These are phyloP conservation scores for Cruciata laevipes DNA, from an alignment of 257 asterid genomes.

Conservation along the genomic window DNA sequence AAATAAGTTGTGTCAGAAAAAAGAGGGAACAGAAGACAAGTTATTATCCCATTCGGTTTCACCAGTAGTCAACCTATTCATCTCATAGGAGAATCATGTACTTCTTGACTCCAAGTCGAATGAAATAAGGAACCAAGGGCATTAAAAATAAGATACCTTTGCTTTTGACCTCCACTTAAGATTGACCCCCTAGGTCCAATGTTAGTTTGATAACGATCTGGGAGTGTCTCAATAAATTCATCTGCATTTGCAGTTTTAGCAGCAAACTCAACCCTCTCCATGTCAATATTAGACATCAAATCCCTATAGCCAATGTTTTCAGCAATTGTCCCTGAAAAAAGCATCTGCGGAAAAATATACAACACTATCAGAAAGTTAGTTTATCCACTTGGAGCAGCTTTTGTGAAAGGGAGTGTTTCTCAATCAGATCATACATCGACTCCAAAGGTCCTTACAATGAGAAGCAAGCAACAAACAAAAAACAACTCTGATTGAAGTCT, in stretches of 20 bases:
- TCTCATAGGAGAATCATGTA: neutral
- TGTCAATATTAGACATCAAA: constrained; percentile 57
- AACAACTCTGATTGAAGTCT: neutral
- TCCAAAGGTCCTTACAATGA: neutral
- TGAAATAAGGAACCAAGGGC: neutral
- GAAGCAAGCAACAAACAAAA: neutral
- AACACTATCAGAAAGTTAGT: neutral
- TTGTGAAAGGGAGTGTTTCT: neutral
- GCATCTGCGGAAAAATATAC: constrained; percentile 37
- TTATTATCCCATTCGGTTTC: neutral
- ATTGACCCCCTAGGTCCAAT: constrained; percentile 91
- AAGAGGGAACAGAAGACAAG: neutral
- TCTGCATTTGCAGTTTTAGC: constrained; percentile 87
- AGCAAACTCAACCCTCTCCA: constrained; percentile 64
- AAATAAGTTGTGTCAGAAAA: neutral
- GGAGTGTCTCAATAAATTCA: constrained; percentile 64
- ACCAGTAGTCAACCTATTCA: neutral
- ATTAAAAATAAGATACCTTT: constrained; percentile 36
- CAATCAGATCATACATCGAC: neutral
- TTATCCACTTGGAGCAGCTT: neutral
- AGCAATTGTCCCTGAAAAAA: constrained; percentile 78
- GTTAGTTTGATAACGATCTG: constrained; percentile 51
- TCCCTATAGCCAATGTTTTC: constrained; percentile 92
- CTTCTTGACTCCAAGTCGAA: neutral
- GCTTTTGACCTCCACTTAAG: constrained; percentile 93